Evolutionary conservation across 2,329 filamentous ascomycete genomes (phyloP), one percentile per base, ranked within the genome.

Genomic region (Paracamarosporium sp.): DNA sequence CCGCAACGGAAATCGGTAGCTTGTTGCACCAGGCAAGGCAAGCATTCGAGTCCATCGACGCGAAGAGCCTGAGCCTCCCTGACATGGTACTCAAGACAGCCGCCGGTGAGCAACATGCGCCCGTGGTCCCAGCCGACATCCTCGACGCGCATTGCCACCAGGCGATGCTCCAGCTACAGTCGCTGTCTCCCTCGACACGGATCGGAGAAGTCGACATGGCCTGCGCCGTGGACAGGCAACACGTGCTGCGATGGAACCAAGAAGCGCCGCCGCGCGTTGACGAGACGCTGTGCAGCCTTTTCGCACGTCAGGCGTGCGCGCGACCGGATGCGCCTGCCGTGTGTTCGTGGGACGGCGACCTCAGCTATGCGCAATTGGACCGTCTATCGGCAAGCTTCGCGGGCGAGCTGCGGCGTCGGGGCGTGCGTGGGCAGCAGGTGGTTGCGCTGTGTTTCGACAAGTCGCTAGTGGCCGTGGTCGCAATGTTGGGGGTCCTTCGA

Each of bases 401-500:
- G 4, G 33, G 20, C n/a, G n/a, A 53, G 5, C 51, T 66, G 5
- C 15, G 40, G 5, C 12, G 38, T 25, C 30, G 41, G 15, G 56
- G 59, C 9, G 52, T 61, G 9, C 35, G 46, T 13, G 11, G 43
- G 5, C 36, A 61, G 24, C 25, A 40, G 9, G 31, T 61, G 57
- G 47, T 60, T 12, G 47, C 50, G 28, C 45, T 57, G 25, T 53
- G 40, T 44, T 60, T 55, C 27, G 60, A 69, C 24, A 71, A 71
- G 47, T 64, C 60, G 1, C 31, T 25, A 24, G 56, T 52, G 47
- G 57, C 59, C 11, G 17, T 67, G 11, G 66, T 79, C 24, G 69
- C 77, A 24, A 75, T 80, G 24, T 63, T 81, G 15, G 78, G 71
- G 28, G 72, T 69, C 13, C 57, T 80, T 50, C 78, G 79, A 55